A percentile compares a stretch with the other conserved stretches of the same genome.
Conservation (phyloP, 192 early-diverging fungal genomes). For the Phlyctochytrium planicorne region DNA sequence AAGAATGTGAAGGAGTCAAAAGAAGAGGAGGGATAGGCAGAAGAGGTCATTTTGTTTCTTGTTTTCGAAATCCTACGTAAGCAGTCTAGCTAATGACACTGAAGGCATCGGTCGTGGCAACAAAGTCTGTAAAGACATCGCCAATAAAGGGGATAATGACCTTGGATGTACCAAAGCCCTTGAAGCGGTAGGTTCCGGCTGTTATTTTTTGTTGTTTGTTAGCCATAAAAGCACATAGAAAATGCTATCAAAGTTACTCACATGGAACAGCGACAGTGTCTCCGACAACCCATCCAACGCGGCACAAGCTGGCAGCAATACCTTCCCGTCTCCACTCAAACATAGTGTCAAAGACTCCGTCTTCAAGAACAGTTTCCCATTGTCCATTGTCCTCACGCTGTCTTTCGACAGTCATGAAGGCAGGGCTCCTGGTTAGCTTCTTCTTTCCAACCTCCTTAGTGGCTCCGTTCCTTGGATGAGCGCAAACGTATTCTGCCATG, state of each 20-base stretch:
- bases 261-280: conserved; percentile 16
- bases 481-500: conserved; percentile 35
- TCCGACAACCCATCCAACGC: conserved; percentile 35
- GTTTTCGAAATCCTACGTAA: no score
- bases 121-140: neutral
- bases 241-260: neutral
- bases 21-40: no score
- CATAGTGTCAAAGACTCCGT: conserved; percentile 46
- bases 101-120: neutral
- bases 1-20: no score
- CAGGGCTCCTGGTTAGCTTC: conserved; percentile 16
- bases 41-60: no score
- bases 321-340: conserved; percentile 39
- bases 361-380: conserved; percentile 41
- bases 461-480: conserved; percentile 47
- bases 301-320: conserved; percentile 34
- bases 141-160: neutral
- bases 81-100: no score
- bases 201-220: neutral
- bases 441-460: neutral
- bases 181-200: conserved; percentile 43
- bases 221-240: neutral
- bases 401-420: conserved; percentile 44
- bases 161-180: conserved; percentile 28
- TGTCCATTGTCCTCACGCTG: conserved; percentile 7